Percentiles rank a stretch among this genome's conserved stretches.
Evolutionary conservation across 495 filamentous ascomycete species (phyloP).

Genomic region (Penicillium fimorum): DNA sequence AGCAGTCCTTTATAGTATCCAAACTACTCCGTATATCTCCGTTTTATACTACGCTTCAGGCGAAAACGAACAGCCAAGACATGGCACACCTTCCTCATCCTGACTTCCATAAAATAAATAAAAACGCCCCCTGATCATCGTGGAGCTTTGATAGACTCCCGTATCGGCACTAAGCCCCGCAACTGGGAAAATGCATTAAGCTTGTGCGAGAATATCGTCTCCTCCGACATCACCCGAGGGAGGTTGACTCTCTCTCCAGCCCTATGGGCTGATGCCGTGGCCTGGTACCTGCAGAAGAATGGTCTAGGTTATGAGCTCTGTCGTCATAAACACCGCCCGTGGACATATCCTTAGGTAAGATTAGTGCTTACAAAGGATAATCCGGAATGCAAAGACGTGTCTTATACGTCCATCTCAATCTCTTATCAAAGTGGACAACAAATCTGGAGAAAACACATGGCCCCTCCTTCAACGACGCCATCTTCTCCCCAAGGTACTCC

Average conservation of each 20-base stretch:
- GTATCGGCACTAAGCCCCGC: conserved; percentile 27
- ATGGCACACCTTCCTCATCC: conserved; percentile 4
- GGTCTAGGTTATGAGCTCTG: conserved; percentile 18
- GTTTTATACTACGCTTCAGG: background rate
- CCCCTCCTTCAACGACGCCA: background rate
- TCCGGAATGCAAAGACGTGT: background rate
- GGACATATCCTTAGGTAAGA: background rate
- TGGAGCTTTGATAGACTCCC: conserved; percentile 13
- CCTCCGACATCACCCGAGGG: conserved; percentile 27
- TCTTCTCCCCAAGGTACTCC: background rate
- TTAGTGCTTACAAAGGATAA: background rate
- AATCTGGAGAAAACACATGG: conserved; percentile 6
- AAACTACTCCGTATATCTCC: background rate
- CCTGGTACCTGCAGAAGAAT: conserved; percentile 27
- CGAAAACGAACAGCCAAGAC: background rate
- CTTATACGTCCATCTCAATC: background rate
- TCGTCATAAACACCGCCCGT: conserved; percentile 4
- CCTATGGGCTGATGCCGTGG: conserved; percentile 14
- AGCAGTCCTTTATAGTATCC: background rate
- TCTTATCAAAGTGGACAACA: conserved; percentile 1
- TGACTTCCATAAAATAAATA: background rate
- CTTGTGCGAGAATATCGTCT: conserved; percentile 17
- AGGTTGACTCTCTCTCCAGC: conserved; percentile 8
- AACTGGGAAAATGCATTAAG: conserved; percentile 6
- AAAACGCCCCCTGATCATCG: conserved; percentile 24